These are phyloP conservation scores for Trichoderma afroharzianum DNA, from an alignment of 2,329 filamentous ascomycete species.

Conservation along the genomic window DNA sequence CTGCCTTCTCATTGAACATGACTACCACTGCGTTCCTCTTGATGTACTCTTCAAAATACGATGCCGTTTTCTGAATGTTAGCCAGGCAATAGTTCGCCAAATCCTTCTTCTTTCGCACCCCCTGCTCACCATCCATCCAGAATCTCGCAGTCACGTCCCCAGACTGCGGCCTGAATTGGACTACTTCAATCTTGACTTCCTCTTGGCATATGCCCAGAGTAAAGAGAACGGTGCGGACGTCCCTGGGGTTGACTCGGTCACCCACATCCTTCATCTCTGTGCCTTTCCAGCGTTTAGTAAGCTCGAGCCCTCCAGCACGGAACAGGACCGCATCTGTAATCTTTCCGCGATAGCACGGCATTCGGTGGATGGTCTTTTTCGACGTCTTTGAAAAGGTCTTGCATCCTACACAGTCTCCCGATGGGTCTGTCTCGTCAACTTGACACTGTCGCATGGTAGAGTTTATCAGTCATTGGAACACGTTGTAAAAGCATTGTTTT, in stretches of 20 bases:
- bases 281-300: constrained; percentile 43
- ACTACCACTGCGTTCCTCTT: constrained; percentile 26
- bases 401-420: constrained; percentile 41
- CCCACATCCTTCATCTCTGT: constrained; percentile 40
- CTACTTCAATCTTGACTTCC: constrained; percentile 39
- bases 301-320: constrained; percentile 41
- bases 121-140: constrained; percentile 32
- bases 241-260: constrained; percentile 28
- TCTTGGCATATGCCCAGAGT: constrained; percentile 35
- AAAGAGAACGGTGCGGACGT: constrained; percentile 35
- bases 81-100: constrained; percentile 41
- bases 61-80: constrained; percentile 34
- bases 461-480: not conserved
- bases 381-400: constrained; percentile 36
- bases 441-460: constrained; percentile 33
- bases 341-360: constrained; percentile 43
- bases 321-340: constrained; percentile 40
- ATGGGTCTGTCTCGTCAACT: constrained; percentile 27
- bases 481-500: not conserved
- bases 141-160: constrained; percentile 39
- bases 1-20: constrained; percentile 26
- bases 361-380: constrained; percentile 45
- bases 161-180: constrained; percentile 36
- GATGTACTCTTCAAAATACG: constrained; percentile 37
- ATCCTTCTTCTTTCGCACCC: constrained; percentile 28